These are phyloP conservation scores for Phyllosticta citrichinensis DNA, from an alignment of 2,329 filamentous ascomycete species.

Conservation along the genomic window DNA sequence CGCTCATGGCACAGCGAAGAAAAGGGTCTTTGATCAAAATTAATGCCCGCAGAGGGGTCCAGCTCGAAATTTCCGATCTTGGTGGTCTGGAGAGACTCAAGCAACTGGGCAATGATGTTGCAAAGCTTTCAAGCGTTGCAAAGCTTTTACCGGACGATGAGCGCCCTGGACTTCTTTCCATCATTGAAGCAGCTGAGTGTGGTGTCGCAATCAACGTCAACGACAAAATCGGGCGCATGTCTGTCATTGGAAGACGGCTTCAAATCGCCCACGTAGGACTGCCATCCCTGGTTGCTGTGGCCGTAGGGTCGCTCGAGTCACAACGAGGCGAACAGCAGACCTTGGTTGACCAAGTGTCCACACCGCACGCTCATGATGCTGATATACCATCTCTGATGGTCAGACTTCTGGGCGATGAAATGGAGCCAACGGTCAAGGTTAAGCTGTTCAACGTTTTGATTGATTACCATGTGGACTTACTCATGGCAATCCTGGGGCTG, in stretches of 20 bases:
- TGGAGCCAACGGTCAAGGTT: slow-evolving; percentile 81
- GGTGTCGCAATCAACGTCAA: slow-evolving; percentile 47
- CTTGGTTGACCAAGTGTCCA: slow-evolving; percentile 55
- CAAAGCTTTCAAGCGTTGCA: slow-evolving; percentile 73
- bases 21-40: slow-evolving; percentile 76
- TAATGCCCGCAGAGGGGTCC: slow-evolving; percentile 34
- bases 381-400: slow-evolving; percentile 66
- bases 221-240: slow-evolving; percentile 55
- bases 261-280: slow-evolving; percentile 58
- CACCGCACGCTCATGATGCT: slow-evolving; percentile 25
- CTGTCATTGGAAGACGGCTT: slow-evolving; percentile 20
- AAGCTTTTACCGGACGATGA: slow-evolving; percentile 97
- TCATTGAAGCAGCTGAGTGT: slow-evolving; percentile 48
- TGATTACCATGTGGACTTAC: slow-evolving; percentile 80
- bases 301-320: slow-evolving; percentile 53
- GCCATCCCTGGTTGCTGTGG: slow-evolving; percentile 72
- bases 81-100: slow-evolving; percentile 58
- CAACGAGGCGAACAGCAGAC: slow-evolving; percentile 59
- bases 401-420: slow-evolving; percentile 84
- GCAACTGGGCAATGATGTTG: slow-evolving; percentile 65
- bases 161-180: slow-evolving; percentile 72
- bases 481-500: slow-evolving; percentile 70
- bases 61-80: slow-evolving; percentile 44
- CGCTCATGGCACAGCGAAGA: slow-evolving; percentile 70
- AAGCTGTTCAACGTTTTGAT: slow-evolving; percentile 74